Evolutionary conservation across 352 stramenopile species (phyloP).

Genomic region (Phytophthora parvispora): DNA sequence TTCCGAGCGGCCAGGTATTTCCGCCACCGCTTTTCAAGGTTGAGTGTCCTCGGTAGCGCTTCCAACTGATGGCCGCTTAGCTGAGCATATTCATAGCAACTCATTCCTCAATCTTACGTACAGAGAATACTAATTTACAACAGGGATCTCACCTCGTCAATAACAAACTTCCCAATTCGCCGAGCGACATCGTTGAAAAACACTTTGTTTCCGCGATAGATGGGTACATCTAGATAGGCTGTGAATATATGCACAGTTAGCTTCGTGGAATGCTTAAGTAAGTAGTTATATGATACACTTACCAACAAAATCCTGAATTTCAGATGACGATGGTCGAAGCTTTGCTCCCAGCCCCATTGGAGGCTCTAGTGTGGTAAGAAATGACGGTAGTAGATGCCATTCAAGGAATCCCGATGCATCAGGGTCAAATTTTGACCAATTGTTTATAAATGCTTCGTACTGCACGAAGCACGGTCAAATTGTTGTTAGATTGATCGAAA

Average conservation of each 20-base stretch:
- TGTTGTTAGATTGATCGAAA: not conserved
- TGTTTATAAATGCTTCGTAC: constrained; percentile 83
- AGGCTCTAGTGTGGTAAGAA: constrained; percentile 69
- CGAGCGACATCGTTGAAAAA: constrained; percentile 77
- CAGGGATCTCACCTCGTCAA: constrained; percentile 50
- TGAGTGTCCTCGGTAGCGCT: constrained; percentile 52
- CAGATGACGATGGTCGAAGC: constrained; percentile 47
- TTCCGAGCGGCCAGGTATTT: constrained; percentile 64
- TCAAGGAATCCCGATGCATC: constrained; percentile 87
- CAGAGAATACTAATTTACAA: not conserved
- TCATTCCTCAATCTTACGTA: not conserved
- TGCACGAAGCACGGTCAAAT: constrained; percentile 24
- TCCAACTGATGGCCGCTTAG: constrained; percentile 64
- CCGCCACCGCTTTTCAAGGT: constrained; percentile 68
- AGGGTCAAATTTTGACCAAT: constrained; percentile 86
- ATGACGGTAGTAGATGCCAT: constrained; percentile 68
- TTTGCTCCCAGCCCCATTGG: constrained; percentile 74
- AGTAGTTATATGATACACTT: constrained; percentile 24
- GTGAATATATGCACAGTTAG: not conserved
- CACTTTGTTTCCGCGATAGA: constrained; percentile 70
- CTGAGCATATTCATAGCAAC: constrained; percentile 13
- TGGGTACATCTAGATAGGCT: constrained; percentile 62
- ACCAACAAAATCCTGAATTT: constrained; percentile 61
- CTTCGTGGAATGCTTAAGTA: not conserved
- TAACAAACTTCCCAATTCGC: constrained; percentile 65